Percentiles rank a stretch among this genome's conserved stretches.
These are phyloP conservation scores for Bromus sterilis DNA, from an alignment of 176 grass and related monocot genomes.

Conservation along the genomic window DNA sequence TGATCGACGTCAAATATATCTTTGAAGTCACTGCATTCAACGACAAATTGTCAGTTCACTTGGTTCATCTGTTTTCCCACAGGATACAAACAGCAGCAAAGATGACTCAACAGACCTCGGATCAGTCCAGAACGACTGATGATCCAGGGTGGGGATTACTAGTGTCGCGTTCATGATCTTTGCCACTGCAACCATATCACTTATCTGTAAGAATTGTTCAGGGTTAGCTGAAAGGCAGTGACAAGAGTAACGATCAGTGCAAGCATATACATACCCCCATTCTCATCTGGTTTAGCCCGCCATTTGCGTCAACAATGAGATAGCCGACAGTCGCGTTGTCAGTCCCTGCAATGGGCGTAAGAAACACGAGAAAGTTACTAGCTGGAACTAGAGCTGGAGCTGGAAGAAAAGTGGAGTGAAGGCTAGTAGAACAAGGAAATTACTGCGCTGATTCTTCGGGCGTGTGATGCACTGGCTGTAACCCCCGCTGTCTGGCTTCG, in stretches of 20 bases:
- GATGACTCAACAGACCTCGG: slow-evolving; percentile 38
- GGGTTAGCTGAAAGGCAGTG: slow-evolving; percentile 12
- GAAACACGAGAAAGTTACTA: not conserved
- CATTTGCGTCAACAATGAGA: slow-evolving; percentile 69
- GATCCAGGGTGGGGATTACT: slow-evolving; percentile 71
- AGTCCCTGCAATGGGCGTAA: slow-evolving; percentile 20
- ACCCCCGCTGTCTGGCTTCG: slow-evolving; percentile 36
- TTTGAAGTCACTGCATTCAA: slow-evolving; percentile 42
- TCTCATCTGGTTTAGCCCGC: slow-evolving; percentile 96
- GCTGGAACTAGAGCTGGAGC: not conserved
- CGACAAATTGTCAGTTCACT: not conserved
- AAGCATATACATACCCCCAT: slow-evolving; percentile 62
- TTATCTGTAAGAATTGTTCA: slow-evolving; percentile 69
- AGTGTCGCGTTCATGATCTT: slow-evolving; percentile 82
- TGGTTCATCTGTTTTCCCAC: not conserved
- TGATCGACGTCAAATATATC: slow-evolving; percentile 58
- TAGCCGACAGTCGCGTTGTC: slow-evolving; percentile 51
- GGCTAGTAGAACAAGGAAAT: not conserved
- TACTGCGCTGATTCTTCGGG: slow-evolving; percentile 44
- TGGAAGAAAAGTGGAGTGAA: not conserved
- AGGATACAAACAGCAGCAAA: not conserved
- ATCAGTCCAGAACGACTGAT: slow-evolving; percentile 93
- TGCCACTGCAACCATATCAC: slow-evolving; percentile 94
- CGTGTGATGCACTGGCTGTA: slow-evolving; percentile 52
- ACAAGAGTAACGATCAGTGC: not conserved